phyloP scores from a whole-genome alignment of 192 early-diverging fungal genomes.

The Podila minutissima region DNA sequence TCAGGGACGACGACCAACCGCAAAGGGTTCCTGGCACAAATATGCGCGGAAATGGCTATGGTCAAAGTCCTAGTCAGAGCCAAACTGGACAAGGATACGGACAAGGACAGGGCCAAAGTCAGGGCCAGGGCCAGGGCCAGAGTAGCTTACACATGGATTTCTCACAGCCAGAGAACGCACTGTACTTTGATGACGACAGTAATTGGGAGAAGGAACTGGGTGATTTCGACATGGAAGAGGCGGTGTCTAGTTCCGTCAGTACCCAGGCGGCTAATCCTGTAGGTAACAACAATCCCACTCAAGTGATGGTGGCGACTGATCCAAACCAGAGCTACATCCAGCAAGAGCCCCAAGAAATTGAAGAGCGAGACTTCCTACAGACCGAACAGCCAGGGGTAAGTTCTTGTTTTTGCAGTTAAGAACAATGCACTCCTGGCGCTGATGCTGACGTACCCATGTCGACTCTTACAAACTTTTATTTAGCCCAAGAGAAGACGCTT shows the following conservation, averaged over 20 bases:
- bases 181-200: conserved; percentile 30
- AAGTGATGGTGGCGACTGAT: not conserved
- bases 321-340: not conserved
- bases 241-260: not conserved
- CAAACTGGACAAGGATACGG: not conserved
- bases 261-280: not conserved
- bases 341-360: conserved; percentile 12
- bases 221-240: conserved; percentile 41
- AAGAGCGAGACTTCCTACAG: conserved; percentile 8
- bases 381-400: not conserved
- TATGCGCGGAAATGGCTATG: not conserved
- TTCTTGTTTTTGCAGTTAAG: not conserved
- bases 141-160: conserved; percentile 4
- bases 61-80: not conserved
- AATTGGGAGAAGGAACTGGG: conserved; percentile 27
- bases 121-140: no score
- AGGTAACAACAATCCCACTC: not conserved
- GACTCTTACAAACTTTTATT: not conserved
- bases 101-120: no score
- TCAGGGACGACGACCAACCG: not conserved
- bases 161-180: conserved; percentile 32
- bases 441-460: not conserved
- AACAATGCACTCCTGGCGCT: not conserved
- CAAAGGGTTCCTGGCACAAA: not conserved
- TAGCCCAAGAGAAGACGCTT: conserved; percentile 12